Evolutionary conservation across 1,139 yeast species (phyloP).

Genomic region (Kodamaea alishanica): DNA sequence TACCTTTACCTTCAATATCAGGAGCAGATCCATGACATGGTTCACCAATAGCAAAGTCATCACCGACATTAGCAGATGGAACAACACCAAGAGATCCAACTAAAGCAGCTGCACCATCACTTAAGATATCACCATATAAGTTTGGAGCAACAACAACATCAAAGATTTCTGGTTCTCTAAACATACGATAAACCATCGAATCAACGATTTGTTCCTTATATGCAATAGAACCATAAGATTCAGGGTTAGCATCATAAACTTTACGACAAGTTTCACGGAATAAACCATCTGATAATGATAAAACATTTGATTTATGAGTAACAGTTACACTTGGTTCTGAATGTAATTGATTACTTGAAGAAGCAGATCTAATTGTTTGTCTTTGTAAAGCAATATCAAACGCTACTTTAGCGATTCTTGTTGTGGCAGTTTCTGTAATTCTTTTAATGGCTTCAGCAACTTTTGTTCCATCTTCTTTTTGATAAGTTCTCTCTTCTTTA

Average conservation of each 20-base stretch:
- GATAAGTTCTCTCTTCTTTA: conserved; percentile 80
- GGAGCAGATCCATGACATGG: conserved; percentile 99
- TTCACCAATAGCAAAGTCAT: conserved; percentile 93
- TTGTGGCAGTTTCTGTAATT: conserved; percentile 83
- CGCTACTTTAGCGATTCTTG: conserved; percentile 85
- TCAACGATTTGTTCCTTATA: conserved; percentile 96
- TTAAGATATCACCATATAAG: conserved; percentile 92
- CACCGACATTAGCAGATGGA: conserved; percentile 98
- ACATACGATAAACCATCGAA: conserved; percentile 98
- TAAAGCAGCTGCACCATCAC: conserved; percentile 98
- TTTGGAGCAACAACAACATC: conserved; percentile 99
- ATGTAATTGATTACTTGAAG: conserved; percentile 41
- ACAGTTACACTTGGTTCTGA: conserved; percentile 73
- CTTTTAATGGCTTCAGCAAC: conserved; percentile 98
- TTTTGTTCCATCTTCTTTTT: conserved; percentile 62
- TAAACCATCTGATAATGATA: conserved; percentile 88
- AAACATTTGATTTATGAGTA: conserved; percentile 93
- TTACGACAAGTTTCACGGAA: conserved; percentile 88
- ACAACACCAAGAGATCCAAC: conserved; percentile 98
- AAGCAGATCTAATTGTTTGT: conserved; percentile 70
- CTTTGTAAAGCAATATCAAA: conserved; percentile 89
- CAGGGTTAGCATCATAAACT: conserved; percentile 66
- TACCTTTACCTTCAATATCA: conserved; percentile 92
- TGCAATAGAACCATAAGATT: conserved; percentile 51
- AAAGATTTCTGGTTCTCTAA: conserved; percentile 94